Evolutionary conservation across 208 protist species (phyloP).

Genomic region (Wallacemonas sp.): DNA sequence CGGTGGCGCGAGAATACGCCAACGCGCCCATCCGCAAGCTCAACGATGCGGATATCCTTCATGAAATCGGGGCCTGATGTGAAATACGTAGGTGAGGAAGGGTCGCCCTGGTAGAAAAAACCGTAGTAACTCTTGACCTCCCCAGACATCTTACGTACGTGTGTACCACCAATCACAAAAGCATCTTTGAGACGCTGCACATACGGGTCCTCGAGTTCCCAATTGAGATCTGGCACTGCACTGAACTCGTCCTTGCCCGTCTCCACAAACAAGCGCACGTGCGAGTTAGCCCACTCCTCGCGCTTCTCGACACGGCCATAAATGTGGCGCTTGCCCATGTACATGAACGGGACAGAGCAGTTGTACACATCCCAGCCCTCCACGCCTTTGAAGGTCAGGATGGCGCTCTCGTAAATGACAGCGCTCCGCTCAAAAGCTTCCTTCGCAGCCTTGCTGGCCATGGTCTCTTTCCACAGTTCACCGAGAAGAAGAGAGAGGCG

Average conservation of each 20-base stretch:
- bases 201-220: conserved; percentile 27
- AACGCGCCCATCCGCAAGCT: conserved; percentile 22
- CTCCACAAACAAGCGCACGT: conserved; percentile 53
- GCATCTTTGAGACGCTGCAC: conserved; percentile 15
- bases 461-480: not conserved
- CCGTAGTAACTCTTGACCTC: conserved; percentile 26
- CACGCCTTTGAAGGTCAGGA: conserved; percentile 55
- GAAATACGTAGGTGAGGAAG: conserved; percentile 13
- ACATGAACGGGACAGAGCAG: conserved; percentile 54
- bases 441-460: conserved; percentile 20
- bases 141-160: conserved; percentile 22
- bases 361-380: conserved; percentile 65
- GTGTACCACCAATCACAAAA: conserved; percentile 24
- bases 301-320: conserved; percentile 52
- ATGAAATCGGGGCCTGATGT: conserved; percentile 26
- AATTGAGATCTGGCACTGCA: conserved; percentile 27
- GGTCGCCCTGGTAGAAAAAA: conserved; percentile 24
- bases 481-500: not conserved
- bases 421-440: conserved; percentile 15
- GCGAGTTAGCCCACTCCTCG: conserved; percentile 46
- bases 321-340: conserved; percentile 50
- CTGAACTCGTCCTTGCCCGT: conserved; percentile 66
- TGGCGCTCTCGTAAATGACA: conserved; percentile 39
- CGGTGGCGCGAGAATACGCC: conserved; percentile 23
- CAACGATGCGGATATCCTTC: conserved; percentile 29